Evolutionary conservation across 2,329 filamentous ascomycete genomes (phyloP).

Genomic region (Aureobasidium lini): DNA sequence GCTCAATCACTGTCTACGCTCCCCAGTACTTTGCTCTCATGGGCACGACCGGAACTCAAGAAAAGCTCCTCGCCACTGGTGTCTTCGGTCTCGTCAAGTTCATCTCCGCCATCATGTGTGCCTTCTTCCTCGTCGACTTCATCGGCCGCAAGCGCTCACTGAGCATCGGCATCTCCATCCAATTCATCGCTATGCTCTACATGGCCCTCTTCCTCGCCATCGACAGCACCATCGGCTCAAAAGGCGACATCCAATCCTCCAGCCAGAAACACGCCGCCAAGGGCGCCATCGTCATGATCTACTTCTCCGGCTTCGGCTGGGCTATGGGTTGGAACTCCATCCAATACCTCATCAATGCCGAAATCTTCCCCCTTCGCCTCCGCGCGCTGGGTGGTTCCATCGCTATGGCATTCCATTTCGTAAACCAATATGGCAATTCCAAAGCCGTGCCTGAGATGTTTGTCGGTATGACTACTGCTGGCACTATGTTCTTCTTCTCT

Average conservation of each 20-base stretch:
- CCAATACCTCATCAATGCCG: constrained; percentile 71
- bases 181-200: constrained; percentile 48
- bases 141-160: constrained; percentile 62
- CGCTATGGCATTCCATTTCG: constrained; percentile 72
- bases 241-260: constrained; percentile 39
- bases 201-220: constrained; percentile 51
- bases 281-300: constrained; percentile 49
- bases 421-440: constrained; percentile 69
- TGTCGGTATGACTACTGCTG: constrained; percentile 49
- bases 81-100: constrained; percentile 73
- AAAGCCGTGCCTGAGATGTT: constrained; percentile 72
- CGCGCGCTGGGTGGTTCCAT: constrained; percentile 63
- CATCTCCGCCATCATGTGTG: constrained; percentile 57
- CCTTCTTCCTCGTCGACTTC: constrained; percentile 71
- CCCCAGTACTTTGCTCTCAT: constrained; percentile 65
- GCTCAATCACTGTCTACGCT: constrained; percentile 69
- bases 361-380: constrained; percentile 68
- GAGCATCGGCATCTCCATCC: constrained; percentile 41
- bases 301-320: constrained; percentile 61
- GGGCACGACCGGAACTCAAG: constrained; percentile 59
- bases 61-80: constrained; percentile 64
- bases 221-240: constrained; percentile 48
- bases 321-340: constrained; percentile 66
- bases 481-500: constrained; percentile 72
- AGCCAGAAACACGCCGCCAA: constrained; percentile 53